A percentile compares a stretch with the other conserved stretches of the same genome.
These are phyloP conservation scores for Colletotrichum karsti DNA, from an alignment of 2,329 filamentous ascomycete species.

Conservation along the genomic window DNA sequence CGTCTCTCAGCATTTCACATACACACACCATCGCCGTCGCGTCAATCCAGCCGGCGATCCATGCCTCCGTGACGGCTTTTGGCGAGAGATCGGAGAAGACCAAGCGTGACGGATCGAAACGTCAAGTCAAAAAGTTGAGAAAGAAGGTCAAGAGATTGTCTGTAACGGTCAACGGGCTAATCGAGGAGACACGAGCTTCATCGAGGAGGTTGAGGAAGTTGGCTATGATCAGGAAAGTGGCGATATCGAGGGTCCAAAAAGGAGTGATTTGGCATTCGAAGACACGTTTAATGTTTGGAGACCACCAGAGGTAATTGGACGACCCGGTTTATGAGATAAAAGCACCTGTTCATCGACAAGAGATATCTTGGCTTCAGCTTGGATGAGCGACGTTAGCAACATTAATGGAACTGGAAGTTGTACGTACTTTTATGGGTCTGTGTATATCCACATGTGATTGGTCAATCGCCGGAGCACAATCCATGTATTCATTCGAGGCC, in stretches of 20 bases:
- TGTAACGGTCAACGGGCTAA: background rate
- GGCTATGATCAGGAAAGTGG: background rate
- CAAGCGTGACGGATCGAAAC: background rate
- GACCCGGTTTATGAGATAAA: too few species aligned
- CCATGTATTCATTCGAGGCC: too few species aligned
- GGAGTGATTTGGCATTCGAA: background rate
- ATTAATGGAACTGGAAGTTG: too few species aligned
- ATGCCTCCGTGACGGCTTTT: background rate
- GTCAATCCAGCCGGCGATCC: background rate
- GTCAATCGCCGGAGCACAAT: too few species aligned
- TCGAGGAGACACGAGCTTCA: background rate
- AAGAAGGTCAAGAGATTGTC: constrained; percentile 1
- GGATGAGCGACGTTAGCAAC: background rate
- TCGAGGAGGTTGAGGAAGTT: too few species aligned
- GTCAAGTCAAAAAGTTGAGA: background rate
- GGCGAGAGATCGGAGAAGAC: background rate
- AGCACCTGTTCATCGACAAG: background rate
- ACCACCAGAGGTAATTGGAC: background rate
- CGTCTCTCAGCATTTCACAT: background rate
- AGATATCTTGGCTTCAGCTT: background rate
- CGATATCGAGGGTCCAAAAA: background rate
- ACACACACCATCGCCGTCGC: background rate
- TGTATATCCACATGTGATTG: background rate
- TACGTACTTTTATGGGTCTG: too few species aligned
- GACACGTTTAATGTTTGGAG: background rate